Evolutionary conservation across 1,284 basidiomycete species (phyloP).

Genomic region (Blastosporella zonata): DNA sequence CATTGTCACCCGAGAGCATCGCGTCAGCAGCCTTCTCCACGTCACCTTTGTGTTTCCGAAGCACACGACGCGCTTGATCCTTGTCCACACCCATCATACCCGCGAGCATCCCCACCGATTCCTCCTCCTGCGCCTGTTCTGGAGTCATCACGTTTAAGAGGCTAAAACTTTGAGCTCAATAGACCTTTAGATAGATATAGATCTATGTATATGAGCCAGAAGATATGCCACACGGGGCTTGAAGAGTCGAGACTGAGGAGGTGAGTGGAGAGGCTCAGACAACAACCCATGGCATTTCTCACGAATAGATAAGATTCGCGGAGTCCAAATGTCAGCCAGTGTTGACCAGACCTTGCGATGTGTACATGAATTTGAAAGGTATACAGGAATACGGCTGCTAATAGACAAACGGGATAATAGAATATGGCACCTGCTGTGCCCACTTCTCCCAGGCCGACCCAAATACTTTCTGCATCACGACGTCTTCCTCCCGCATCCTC

Average conservation of each 20-base stretch:
- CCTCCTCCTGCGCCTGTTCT: constrained; percentile 28
- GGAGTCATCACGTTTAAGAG: constrained; percentile 10
- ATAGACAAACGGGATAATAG: constrained; percentile 11
- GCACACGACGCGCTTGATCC: constrained; percentile 47
- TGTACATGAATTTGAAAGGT: too few species aligned
- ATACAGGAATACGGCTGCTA: neutral
- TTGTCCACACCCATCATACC: constrained; percentile 38
- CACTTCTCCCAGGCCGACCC: constrained; percentile 11
- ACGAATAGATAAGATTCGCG: too few species aligned
- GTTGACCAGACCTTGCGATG: too few species aligned
- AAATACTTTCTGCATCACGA: constrained; percentile 2
- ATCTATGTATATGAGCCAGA: too few species aligned
- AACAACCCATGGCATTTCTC: too few species aligned
- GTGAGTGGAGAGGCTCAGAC: too few species aligned
- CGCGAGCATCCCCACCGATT: constrained; percentile 35
- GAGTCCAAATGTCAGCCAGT: too few species aligned
- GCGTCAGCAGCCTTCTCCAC: constrained; percentile 60
- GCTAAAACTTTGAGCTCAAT: too few species aligned
- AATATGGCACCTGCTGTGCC: constrained; percentile 11
- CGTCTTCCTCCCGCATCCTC: constrained; percentile 5
- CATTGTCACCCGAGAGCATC: constrained; percentile 52
- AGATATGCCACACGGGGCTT: too few species aligned
- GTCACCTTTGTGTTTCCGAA: constrained; percentile 57
- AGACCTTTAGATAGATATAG: too few species aligned
- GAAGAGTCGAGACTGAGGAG: too few species aligned